Conservation (phyloP, 2,329 filamentous ascomycete species). For the Furcasterigmium furcatum region DNA sequence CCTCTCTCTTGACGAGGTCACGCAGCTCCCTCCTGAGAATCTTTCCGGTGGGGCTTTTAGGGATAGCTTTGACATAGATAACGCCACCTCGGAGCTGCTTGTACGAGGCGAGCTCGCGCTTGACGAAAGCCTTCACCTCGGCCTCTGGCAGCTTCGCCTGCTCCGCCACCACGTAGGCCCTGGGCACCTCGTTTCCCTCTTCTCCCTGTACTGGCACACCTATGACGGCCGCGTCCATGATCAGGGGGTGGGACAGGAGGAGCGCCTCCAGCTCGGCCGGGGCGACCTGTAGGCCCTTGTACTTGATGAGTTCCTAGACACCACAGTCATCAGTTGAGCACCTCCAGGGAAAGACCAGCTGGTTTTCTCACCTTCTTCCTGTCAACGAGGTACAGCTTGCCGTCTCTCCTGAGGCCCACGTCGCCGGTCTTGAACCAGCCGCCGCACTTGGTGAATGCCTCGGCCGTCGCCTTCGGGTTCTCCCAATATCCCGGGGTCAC, state of each 20-base stretch:
- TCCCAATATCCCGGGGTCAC: constrained; percentile 9
- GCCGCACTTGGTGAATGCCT: constrained; percentile 5
- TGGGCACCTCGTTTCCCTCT: neutral
- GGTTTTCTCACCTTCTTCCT: constrained; percentile 2
- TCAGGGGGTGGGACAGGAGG: constrained; percentile 32
- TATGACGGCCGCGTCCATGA: constrained; percentile 58
- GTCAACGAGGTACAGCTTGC: constrained; percentile 4
- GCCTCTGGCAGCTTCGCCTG: constrained; percentile 19
- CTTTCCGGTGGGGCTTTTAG: constrained; percentile 62
- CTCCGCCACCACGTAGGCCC: constrained; percentile 27
- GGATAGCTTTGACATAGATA: constrained; percentile 62
- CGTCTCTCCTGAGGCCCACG: constrained; percentile 6
- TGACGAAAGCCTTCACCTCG: constrained; percentile 22
- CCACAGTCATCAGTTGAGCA: no score
- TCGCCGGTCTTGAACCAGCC: constrained; percentile 13
- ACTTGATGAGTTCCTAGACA: constrained; percentile 56
- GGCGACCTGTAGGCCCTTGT: constrained; percentile 64
- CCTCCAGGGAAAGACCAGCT: no score
- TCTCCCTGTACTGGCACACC: constrained; percentile 33
- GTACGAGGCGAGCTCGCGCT: constrained; percentile 39
- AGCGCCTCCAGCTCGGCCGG: constrained; percentile 60
- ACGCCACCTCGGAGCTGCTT: constrained; percentile 71
- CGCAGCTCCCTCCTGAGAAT: constrained; percentile 35
- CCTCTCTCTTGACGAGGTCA: constrained; percentile 28
- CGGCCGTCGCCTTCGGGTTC: constrained; percentile 2